These are phyloP conservation scores for Cystobasidium onofrii DNA, from an alignment of 768 basidiomycete species.

Conservation along the genomic window DNA sequence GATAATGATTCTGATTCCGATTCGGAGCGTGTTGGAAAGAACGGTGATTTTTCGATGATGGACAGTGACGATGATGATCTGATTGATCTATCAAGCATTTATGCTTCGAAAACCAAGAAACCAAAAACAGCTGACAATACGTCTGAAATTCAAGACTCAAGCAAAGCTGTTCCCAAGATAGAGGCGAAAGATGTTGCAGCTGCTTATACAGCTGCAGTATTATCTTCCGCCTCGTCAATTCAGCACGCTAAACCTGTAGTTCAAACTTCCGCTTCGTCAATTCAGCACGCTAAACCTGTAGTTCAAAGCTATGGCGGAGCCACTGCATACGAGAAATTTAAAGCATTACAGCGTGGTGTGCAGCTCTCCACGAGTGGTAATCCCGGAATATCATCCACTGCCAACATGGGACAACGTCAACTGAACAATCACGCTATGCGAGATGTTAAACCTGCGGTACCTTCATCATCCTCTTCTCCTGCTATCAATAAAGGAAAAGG, in stretches of 20 bases:
- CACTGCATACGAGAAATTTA: neutral
- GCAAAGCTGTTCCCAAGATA: no score
- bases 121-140: neutral
- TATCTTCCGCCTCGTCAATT: neutral
- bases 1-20: neutral
- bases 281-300: neutral
- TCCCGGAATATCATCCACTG: no score
- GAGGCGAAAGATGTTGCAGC: no score
- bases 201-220: no score
- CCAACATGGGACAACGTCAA: no score
- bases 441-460: neutral
- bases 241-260: no score
- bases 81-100: neutral
- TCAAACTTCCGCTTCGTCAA: no score
- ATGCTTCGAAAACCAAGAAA: neutral
- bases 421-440: neutral
- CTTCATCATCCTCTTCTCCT: neutral
- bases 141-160: no score
- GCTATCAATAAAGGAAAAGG: neutral
- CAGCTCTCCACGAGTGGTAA: no score
- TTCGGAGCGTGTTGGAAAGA: neutral
- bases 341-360: neutral
- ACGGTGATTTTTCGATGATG: neutral
- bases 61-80: neutral
- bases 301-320: neutral